phyloP scores from a whole-genome alignment of 192 early-diverging fungal species.

The Linnemannia schmuckeri region DNA sequence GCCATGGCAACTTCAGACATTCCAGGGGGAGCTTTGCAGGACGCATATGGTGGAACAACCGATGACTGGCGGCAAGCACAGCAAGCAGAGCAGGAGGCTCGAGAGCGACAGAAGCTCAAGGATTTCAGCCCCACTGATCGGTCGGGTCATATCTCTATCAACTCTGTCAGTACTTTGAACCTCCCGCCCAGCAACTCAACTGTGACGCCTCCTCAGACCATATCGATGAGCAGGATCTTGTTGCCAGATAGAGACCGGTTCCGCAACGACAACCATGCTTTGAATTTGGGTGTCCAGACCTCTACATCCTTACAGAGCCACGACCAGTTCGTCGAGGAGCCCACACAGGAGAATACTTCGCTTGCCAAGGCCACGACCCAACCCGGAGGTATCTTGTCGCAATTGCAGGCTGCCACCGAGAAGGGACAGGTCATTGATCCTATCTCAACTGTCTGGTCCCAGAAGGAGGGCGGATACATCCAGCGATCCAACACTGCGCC shows the following conservation, averaged over 20 bases:
- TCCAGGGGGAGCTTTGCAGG: slow-evolving; percentile 5
- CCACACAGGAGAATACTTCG: slow-evolving; percentile 33
- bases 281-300: not conserved
- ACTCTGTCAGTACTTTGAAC: slow-evolving; percentile 47
- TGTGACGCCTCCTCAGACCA: not conserved
- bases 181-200: slow-evolving; percentile 23
- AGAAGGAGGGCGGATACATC: slow-evolving; percentile 37
- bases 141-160: slow-evolving; percentile 30
- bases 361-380: slow-evolving; percentile 44
- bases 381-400: slow-evolving; percentile 38
- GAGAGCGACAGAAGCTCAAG: slow-evolving; percentile 29
- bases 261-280: not conserved
- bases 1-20: not conserved
- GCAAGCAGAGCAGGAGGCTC: slow-evolving; percentile 31
- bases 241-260: slow-evolving; percentile 37
- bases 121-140: slow-evolving; percentile 23
- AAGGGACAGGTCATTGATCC: slow-evolving; percentile 42
- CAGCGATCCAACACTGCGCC: slow-evolving; percentile 42
- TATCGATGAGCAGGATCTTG: slow-evolving; percentile 20
- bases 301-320: not conserved
- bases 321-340: slow-evolving; percentile 17
- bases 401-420: slow-evolving; percentile 41
- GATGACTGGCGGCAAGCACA: slow-evolving; percentile 50
- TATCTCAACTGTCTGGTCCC: slow-evolving; percentile 21
- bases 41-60: slow-evolving; percentile 42